Evolutionary conservation across 495 filamentous ascomycete species (phyloP).

Genomic region (Rhypophila decipiens): DNA sequence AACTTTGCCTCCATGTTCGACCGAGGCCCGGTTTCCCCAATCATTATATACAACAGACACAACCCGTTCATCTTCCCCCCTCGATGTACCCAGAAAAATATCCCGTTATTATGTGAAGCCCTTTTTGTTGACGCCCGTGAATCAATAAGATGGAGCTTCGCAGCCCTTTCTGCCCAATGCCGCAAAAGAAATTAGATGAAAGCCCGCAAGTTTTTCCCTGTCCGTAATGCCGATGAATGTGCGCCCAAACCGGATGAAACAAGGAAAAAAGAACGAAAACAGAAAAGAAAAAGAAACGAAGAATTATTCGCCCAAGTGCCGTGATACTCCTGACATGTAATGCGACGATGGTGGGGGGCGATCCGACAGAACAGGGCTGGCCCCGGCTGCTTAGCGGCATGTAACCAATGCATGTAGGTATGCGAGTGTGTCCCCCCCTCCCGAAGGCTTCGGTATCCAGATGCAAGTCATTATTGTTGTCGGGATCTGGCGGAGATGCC

Average conservation of each 20-base stretch:
- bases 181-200: background rate
- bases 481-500: slow-evolving; percentile 5
- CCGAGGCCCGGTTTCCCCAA: too few relatives aligned
- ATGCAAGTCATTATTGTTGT: slow-evolving; percentile 14
- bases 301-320: background rate
- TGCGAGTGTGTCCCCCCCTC: background rate
- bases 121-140: background rate
- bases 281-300: background rate
- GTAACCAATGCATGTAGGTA: background rate
- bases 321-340: background rate
- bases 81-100: too few relatives aligned
- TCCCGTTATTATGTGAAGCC: background rate
- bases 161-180: background rate
- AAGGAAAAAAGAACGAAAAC: background rate
- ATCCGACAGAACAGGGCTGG: background rate
- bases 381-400: slow-evolving; percentile 5
- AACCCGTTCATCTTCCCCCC: too few relatives aligned
- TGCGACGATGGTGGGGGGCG: background rate
- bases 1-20: too few relatives aligned
- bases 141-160: background rate
- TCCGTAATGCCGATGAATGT: background rate
- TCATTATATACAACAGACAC: too few relatives aligned
- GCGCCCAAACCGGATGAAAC: background rate
- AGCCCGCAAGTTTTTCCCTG: background rate
- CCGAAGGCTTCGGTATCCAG: background rate